Evolutionary conservation across 176 grass and related monocot species (phyloP), one percentile per base, ranked within the genome.

Genomic region (Tillandsia leiboldiana): DNA sequence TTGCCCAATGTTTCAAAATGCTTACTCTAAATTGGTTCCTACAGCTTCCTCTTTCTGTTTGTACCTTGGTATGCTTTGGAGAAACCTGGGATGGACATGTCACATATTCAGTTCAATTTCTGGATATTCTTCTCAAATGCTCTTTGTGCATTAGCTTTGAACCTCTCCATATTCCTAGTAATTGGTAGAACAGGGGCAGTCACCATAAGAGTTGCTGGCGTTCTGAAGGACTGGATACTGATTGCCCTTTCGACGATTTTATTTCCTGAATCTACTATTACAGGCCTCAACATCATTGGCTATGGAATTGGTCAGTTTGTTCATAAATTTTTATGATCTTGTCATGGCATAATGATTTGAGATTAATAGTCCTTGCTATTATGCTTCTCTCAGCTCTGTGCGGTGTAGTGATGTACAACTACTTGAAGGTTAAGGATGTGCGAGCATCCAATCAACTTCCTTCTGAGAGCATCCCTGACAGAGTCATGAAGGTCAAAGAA

Each of bases 171-270:
- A 93, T 99, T 99, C 85, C 75, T 99, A 69, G 94, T 90, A 47
- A 93, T 99, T 75, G 89, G 94, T 72, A 93, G 94, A 93, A 99
- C 90, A 72, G 94, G 94, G 75, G 94, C 90, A 69, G 90, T 99
- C 64, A 99, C 94, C 18, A 93, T 99, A 24, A 77, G 90, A 84
- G 94, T 99, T 79, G 94, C 90, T 70, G 94, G 94, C 49, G 94
- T 99, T 88, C 77, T 99, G 51, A 99, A 99, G 82, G 94, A 99
- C 76, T 99, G 94, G 94, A 99, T 99, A 87, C 75, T 99, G 57
- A 93, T 99, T 79, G 90, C 94, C 58, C 90, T 99, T 71, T 93
- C 94, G 61, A 99, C 94, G 23, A 70, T 99, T 82, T 87, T 99
- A 63, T 99, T 99, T 83, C 94, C 94, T 58, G 94, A 99, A 84